phyloP scores from a whole-genome alignment of 352 stramenopile species.

The Phytopythium oedochilum region DNA sequence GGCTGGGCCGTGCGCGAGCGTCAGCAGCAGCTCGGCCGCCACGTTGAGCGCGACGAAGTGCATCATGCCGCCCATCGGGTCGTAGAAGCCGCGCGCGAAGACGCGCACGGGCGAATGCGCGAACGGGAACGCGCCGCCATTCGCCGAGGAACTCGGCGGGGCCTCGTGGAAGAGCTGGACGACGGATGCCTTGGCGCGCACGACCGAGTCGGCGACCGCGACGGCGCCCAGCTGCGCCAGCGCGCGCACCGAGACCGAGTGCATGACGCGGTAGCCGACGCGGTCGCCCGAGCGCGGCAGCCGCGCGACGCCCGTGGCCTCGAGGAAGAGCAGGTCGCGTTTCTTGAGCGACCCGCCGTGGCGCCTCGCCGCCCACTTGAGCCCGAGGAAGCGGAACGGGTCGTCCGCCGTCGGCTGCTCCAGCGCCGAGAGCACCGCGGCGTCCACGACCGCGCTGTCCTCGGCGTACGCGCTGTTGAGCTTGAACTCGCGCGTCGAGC shows the following conservation, averaged over 20 bases:
- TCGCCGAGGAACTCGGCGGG: no score
- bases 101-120: constrained; percentile 32
- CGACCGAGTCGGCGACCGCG: constrained; percentile 26
- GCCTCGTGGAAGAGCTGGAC: constrained; percentile 46
- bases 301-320: constrained; percentile 34
- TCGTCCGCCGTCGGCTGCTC: constrained; percentile 28
- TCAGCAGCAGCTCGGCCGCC: constrained; percentile 35
- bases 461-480: constrained; percentile 42
- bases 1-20: constrained; percentile 27
- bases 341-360: constrained; percentile 32
- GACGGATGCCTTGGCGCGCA: constrained; percentile 38
- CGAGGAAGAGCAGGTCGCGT: constrained; percentile 53
- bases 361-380: constrained; percentile 48
- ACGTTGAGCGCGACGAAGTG: constrained; percentile 36
- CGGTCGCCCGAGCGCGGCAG: constrained; percentile 28
- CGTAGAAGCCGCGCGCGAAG: constrained; percentile 52
- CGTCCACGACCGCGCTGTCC: constrained; percentile 31
- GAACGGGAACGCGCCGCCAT: constrained; percentile 3
- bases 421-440: constrained; percentile 34
- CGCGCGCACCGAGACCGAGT: constrained; percentile 64
- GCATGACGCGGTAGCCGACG: constrained; percentile 55
- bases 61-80: constrained; percentile 48
- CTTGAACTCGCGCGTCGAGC: constrained; percentile 53
- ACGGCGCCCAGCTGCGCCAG: constrained; percentile 24
- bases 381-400: constrained; percentile 49